Evolutionary conservation across 2,329 filamentous ascomycete genomes (phyloP), one percentile per base, ranked within the genome.

Genomic region (Escovopsis sp.): DNA sequence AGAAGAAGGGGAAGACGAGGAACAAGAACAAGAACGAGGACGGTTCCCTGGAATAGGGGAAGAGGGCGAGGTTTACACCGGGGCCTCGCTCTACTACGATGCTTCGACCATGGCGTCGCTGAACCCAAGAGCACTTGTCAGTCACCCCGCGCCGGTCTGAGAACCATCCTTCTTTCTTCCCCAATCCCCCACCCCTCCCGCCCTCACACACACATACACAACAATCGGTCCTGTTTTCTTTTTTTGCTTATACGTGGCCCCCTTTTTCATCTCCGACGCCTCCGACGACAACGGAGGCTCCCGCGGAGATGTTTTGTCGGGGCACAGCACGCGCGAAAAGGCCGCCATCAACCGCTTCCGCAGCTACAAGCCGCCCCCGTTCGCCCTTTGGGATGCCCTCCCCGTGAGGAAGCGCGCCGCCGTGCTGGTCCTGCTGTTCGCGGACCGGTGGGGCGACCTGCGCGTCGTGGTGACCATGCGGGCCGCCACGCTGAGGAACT

Each of bases 351-450:
- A 72, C 42, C 70, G 76, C 45, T 64, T 81, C 43, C 69, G 75
- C 40, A 67, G 74, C 41, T 81, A 76, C 56, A 69, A 64, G 44
- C 69, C 77, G 14, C 76, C 76, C 2, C 61, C 72, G 2, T 79
- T 79, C 50, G 65, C 76, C 10, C 56, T 72, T 44, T 81, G 78
- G 77, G 71, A 79, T 53, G 61, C 61, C 15, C 65, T 81, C 25
- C 76, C 77, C 2, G 61, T 71, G 12, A 74, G 67, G 48, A 75
- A 84, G 47, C 77, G 87, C 49, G 89, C 89, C 12, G 88, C 89
- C 20, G 89, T 96, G 34, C 65, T 96, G 41, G 72, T 96, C 39
- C 71, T 96, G 40, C 72, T 96, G 2, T 95, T 91, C 57, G 85
- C 87, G 31, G 89, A 95, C 60, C 72, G 74, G 35, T 68, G 72